These are phyloP conservation scores for Citrus unshiu DNA, from an alignment of 345 rosid genomes.

Conservation along the genomic window DNA sequence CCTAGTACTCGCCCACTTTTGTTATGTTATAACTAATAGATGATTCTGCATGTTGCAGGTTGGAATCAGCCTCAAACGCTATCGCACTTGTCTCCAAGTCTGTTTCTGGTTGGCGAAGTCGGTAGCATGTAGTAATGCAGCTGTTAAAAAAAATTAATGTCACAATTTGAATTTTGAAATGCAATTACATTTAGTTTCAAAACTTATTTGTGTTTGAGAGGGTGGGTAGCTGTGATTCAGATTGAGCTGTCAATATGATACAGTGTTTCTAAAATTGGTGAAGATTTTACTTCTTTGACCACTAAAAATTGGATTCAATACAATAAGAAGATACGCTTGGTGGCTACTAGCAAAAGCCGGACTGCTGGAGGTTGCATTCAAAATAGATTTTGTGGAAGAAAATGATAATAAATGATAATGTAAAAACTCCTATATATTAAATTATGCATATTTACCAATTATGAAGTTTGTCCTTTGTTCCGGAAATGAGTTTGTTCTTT, in stretches of 20 bases:
- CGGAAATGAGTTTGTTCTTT: no score
- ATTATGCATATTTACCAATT: no score
- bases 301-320: not conserved
- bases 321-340: not conserved
- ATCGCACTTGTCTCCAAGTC: slow-evolving; percentile 65
- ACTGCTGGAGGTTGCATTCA: no score
- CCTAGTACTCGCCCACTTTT: no score
- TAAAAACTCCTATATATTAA: no score
- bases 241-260: not conserved
- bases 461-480: no score
- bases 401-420: not conserved
- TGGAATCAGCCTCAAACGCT: slow-evolving; percentile 74
- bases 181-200: not conserved
- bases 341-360: not conserved
- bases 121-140: slow-evolving; percentile 23
- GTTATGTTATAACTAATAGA: not conserved
- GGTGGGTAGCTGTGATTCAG: not conserved
- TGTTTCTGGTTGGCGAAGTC: slow-evolving; percentile 71
- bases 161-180: not conserved
- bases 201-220: not conserved
- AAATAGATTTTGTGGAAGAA: not conserved
- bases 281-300: not conserved
- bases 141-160: not conserved
- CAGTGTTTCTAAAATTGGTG: not conserved
- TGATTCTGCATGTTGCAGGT: slow-evolving; percentile 39